phyloP scores from a whole-genome alignment of 805 yeast genomes.

The Huiozyma naganishii region DNA sequence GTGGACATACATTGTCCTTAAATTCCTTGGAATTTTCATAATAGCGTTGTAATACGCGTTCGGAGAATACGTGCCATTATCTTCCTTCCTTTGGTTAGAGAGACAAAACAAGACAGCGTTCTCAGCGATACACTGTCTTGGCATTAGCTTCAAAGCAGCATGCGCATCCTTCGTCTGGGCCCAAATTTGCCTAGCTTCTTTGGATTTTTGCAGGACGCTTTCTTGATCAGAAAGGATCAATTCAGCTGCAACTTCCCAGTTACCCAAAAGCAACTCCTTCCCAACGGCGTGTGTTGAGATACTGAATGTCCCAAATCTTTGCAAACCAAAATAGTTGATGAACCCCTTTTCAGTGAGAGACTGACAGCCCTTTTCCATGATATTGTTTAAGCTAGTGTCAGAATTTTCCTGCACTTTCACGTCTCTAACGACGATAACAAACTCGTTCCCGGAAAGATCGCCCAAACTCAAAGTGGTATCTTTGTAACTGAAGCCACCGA shows the following conservation, averaged over 20 bases:
- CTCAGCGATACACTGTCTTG: constrained; percentile 82
- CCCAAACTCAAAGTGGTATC: constrained; percentile 62
- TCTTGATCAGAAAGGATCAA: constrained; percentile 79
- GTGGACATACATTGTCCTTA: constrained; percentile 91
- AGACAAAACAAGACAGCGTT: constrained; percentile 55
- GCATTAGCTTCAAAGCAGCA: constrained; percentile 64
- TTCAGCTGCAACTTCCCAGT: constrained; percentile 75
- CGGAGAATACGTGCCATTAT: constrained; percentile 35
- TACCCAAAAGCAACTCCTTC: constrained; percentile 50
- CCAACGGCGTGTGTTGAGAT: constrained; percentile 87
- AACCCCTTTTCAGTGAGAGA: constrained; percentile 63
- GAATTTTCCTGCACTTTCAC: constrained; percentile 33
- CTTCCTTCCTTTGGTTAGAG: constrained; percentile 38
- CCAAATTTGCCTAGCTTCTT: constrained; percentile 79
- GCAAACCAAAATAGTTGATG: constrained; percentile 96
- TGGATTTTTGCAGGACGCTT: constrained; percentile 69
- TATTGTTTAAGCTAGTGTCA: constrained; percentile 31
- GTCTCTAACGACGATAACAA: constrained; percentile 73
- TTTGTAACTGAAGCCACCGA: constrained; percentile 70
- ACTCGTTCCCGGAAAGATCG: constrained; percentile 81
- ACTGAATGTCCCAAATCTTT: constrained; percentile 93
- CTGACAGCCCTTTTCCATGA: constrained; percentile 41
- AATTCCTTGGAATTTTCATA: constrained; percentile 82
- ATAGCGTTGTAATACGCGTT: constrained; percentile 68
- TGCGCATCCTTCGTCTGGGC: constrained; percentile 56